Percentiles rank a stretch among this genome's conserved stretches.
phyloP scores from a whole-genome alignment of 2,329 filamentous ascomycete species.

The Fusarium sp. region DNA sequence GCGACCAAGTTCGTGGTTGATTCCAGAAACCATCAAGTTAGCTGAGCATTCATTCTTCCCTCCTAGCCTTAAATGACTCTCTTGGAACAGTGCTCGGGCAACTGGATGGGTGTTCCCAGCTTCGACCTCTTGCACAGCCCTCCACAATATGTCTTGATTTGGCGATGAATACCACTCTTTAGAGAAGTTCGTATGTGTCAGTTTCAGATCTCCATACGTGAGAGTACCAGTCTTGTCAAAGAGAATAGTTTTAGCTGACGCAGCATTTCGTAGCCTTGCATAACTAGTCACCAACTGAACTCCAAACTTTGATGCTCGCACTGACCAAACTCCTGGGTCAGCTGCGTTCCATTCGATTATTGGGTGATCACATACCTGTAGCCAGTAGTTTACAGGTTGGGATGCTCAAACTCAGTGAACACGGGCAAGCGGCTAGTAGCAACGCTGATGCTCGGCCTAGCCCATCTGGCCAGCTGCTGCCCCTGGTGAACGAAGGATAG shows the following conservation, averaged over 20 bases:
- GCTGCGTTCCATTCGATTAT: fast-evolving
- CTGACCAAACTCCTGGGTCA: background rate
- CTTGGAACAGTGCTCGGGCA: background rate
- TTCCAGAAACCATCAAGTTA: background rate
- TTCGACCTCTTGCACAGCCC: background rate
- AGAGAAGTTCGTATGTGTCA: background rate
- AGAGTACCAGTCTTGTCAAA: background rate
- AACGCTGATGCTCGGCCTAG: background rate
- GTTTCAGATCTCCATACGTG: background rate
- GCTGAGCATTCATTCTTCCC: fast-evolving
- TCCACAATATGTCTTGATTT: background rate
- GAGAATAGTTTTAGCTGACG: background rate
- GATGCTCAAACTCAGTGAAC: background rate
- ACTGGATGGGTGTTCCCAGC: background rate
- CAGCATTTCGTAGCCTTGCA: background rate
- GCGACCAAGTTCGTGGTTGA: background rate
- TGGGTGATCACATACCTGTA: background rate
- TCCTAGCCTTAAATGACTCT: fast-evolving
- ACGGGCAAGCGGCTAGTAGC: background rate
- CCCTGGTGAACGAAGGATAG: background rate
- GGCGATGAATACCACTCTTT: background rate
- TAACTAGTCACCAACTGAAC: background rate
- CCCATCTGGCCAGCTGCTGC: background rate
- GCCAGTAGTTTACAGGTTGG: background rate
- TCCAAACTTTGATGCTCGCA: background rate